phyloP scores from a whole-genome alignment of 116 monocot genomes.

The Trichopus zeylanicus region DNA sequence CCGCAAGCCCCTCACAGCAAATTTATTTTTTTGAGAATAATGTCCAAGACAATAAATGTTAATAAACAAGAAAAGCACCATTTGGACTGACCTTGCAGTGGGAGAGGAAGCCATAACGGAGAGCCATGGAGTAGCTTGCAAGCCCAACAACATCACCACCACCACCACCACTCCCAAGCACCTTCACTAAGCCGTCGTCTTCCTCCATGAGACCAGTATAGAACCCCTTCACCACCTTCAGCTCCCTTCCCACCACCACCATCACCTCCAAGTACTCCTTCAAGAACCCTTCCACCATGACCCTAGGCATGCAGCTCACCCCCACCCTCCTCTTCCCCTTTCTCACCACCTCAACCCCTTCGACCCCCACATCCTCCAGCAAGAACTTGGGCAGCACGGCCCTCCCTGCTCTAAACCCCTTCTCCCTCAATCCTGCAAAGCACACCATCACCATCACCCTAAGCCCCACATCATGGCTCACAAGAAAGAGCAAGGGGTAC shows the following conservation, averaged over 20 bases:
- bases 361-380: conserved; percentile 34
- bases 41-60: too few species aligned
- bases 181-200: too few species aligned
- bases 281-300: conserved; percentile 54
- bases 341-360: conserved; percentile 31
- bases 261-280: conserved; percentile 43
- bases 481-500: conserved; percentile 23
- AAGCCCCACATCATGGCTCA: conserved; percentile 10
- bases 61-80: too few species aligned
- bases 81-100: too few species aligned
- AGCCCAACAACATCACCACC: too few species aligned
- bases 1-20: too few species aligned
- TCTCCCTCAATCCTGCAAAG: conserved; percentile 36
- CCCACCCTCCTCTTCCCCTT: conserved; percentile 25
- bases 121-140: too few species aligned
- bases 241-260: conserved; percentile 45
- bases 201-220: neutral
- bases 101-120: too few species aligned
- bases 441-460: conserved; percentile 37
- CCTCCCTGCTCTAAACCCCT: conserved; percentile 16
- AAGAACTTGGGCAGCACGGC: conserved; percentile 55
- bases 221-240: conserved; percentile 4
- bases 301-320: conserved; percentile 36
- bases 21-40: too few species aligned
- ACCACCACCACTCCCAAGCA: too few species aligned